Base-by-base conservation (phyloP, 1,284 basidiomycete genomes). In the Fistulina hepatica region DNA sequence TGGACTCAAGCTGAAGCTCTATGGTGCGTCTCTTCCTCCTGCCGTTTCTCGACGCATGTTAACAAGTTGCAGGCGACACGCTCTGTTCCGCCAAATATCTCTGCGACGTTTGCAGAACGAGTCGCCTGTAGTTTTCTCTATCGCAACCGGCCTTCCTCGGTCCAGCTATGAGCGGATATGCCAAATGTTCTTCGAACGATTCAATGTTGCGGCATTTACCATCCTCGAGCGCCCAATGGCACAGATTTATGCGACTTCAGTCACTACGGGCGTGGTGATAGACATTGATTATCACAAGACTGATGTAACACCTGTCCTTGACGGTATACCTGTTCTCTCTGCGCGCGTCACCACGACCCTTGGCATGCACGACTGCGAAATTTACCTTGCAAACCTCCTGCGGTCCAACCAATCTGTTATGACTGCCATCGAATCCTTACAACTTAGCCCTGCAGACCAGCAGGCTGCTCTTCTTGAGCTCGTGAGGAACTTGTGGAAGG, bases 181-280 rank as follows among this genome's bases (percentile, higher is more conserved):
- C 47, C 89, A 88, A 53, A 69, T 92, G 40, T 91, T 95, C 56
- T 98, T 97, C 53, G 93, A 97, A 56, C 75, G 81, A n/a, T 88
- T 97, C 70, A 95, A 97, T 55, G 79, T 83, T 30, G 85, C 94
- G 4, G 84, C 79, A 20, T 76, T 97, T 46, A 75, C 76, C 30
- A 67, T 95, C 47, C 67, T 94, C 28, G 85, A 94, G 44, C 77
- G 88, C 2, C 81, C 93, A 5, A 73, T 94, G 52, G 76, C 84
- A 4, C 81, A 88, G 44, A 67, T 91, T 39, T 95, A 83, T 58
- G 81, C 88, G 15, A 76, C 78, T n/a, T 83, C 82, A 47, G 69
- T 71, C 23, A 69, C 88, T 43, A 81, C 67, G 37, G 92, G 89
- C 22, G 61, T 94, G 35, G 76, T 93, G 21, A 69, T 97, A 36